Percentiles rank a stretch among this genome's conserved stretches.
phyloP scores from a whole-genome alignment of 164 flowering plant genomes.

The Echeveria elegans region DNA sequence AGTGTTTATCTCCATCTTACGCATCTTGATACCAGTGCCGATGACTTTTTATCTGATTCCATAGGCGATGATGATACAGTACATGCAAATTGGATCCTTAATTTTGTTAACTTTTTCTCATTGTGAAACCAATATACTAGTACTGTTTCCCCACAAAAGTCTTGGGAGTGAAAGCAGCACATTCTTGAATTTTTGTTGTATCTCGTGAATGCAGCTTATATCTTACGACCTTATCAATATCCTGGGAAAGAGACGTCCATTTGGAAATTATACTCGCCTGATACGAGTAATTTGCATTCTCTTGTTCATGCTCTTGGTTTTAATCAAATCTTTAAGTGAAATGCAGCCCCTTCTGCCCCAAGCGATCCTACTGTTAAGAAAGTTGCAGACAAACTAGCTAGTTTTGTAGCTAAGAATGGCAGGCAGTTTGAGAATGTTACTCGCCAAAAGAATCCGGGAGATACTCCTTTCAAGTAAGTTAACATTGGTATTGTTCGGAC shows the following conservation, averaged over 20 bases:
- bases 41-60: neutral
- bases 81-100: neutral
- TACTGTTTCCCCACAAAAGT: neutral
- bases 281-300: constrained; percentile 88
- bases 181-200: constrained; percentile 2
- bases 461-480: constrained; percentile 89
- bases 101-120: neutral
- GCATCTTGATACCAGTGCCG: too few species aligned
- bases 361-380: constrained; percentile 91
- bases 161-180: constrained; percentile 36
- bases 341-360: constrained; percentile 88
- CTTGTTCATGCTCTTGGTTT: constrained; percentile 94
- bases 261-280: constrained; percentile 51
- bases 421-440: constrained; percentile 85
- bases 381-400: constrained; percentile 93
- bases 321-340: constrained; percentile 98
- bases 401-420: constrained; percentile 97
- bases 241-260: constrained; percentile 83
- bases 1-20: too few species aligned
- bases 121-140: too few species aligned
- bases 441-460: constrained; percentile 90
- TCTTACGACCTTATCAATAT: constrained; percentile 62
- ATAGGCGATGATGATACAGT: neutral
- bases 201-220: constrained; percentile 68
- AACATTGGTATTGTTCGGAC: neutral